These are phyloP conservation scores for Fraxinus platypoda DNA, from an alignment of 305 asterid genomes.

Conservation along the genomic window DNA sequence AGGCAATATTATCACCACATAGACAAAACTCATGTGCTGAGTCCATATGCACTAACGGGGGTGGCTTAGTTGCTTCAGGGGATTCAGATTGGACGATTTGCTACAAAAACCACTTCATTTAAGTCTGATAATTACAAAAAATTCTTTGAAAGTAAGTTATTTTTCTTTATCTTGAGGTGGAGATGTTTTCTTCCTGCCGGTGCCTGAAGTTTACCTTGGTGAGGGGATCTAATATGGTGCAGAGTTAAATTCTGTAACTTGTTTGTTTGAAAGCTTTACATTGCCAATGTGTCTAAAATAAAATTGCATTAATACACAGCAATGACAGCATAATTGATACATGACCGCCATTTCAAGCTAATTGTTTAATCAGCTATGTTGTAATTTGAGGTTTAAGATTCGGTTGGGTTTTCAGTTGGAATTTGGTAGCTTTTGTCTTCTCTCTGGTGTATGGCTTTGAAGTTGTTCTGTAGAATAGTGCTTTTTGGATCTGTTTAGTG, in stretches of 20 bases:
- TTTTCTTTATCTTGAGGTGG: not conserved
- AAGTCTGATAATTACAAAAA: slow-evolving; percentile 24
- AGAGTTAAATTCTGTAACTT: not conserved
- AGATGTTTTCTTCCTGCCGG: not conserved
- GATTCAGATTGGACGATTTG: slow-evolving; percentile 71
- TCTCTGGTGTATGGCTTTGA: not conserved
- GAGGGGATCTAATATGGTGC: not conserved
- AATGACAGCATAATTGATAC: not conserved
- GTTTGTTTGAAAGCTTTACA: not conserved
- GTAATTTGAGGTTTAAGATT: not conserved
- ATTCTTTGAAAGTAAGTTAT: slow-evolving; percentile 17
- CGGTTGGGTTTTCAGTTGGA: not conserved
- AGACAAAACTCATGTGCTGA: slow-evolving; percentile 44
- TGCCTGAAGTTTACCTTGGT: not conserved
- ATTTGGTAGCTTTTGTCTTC: not conserved
- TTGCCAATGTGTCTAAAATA: not conserved
- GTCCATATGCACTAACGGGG: slow-evolving; percentile 72
- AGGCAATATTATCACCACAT: slow-evolving; percentile 21
- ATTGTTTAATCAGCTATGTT: not conserved
- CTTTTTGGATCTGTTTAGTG: not conserved
- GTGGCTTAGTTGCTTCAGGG: slow-evolving; percentile 59
- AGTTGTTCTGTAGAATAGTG: not conserved
- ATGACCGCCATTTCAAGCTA: not conserved
- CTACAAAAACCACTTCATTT: slow-evolving; percentile 38
- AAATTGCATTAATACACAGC: not conserved